Evolutionary conservation across 1,284 basidiomycete genomes (phyloP), one percentile per base, ranked within the genome.

Genomic region (Athelia psychrophila): DNA sequence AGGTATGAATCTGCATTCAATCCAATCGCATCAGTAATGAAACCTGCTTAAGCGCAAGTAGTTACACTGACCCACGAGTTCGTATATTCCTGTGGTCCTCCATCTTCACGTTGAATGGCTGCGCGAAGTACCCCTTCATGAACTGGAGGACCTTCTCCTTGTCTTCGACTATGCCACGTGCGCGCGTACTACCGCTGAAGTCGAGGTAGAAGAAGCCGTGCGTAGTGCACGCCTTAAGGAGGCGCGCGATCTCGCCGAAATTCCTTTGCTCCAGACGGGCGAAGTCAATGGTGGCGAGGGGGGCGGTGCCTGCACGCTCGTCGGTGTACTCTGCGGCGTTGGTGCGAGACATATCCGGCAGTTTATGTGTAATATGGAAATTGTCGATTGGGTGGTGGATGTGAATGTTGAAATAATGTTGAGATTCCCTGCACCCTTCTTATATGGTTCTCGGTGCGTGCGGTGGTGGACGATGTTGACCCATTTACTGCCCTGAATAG

Each of bases 151-250:
- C 47, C 13, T 44, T 46, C 5, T 53, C 20, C 25, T 56, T 38
- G 44, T 56, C 54, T 32, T 35, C 48, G 24, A 56, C 42, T 22
- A 55, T 50, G 32, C 40, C 40, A 15, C 24, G 44, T n/a, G 51
- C 47, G 22, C 44, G 24, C 24, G 47, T 13, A 30, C 40, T 42
- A 40, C 48, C 45, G 24, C 53, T 36, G 49, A 56, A 49, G 30
- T 49, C 51, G 44, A 56, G 52, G 44, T 56, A 56, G 36, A 56
- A 56, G 38, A 56, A 56, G 15, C 54, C 54, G 19, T 56, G 51
- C 33, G 51, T 56, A 44, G 27, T 24, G 44, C 54, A 55, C 23
- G 51, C 51, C 48, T 48, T 40, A 19, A 55, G 51, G 42, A 55
- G 51, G 27, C 45, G 40, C 48, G 44, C 22, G 12, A 46, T 32